phyloP scores from a whole-genome alignment of 2,329 filamentous ascomycete species.

The Ceratocystis alfenasii region DNA sequence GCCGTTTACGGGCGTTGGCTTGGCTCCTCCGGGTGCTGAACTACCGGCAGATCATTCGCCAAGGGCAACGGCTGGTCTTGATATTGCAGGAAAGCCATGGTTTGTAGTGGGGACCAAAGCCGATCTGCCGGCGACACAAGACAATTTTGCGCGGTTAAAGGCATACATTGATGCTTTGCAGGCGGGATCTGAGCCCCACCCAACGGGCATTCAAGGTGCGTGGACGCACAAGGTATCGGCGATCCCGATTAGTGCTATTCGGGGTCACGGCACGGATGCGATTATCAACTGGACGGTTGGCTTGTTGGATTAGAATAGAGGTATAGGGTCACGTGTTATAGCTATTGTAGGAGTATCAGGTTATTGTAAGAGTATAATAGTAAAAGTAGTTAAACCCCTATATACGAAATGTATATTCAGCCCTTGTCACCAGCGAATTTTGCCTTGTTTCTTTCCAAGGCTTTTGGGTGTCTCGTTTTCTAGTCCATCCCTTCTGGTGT shows the following conservation, averaged over 20 bases:
- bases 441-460: background rate
- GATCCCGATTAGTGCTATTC: slow-evolving; percentile 82
- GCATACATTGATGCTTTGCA: slow-evolving; percentile 58
- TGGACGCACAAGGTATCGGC: slow-evolving; percentile 53
- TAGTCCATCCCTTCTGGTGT: slow-evolving; percentile 28
- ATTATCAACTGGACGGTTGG: slow-evolving; percentile 63
- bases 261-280: slow-evolving; percentile 66
- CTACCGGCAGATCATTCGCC: slow-evolving; percentile 26
- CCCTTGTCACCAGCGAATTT: background rate
- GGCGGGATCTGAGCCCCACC: slow-evolving; percentile 53
- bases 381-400: slow-evolving; percentile 12
- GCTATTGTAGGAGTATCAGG: background rate
- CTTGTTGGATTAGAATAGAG: slow-evolving; percentile 43
- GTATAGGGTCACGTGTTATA: background rate
- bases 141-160: slow-evolving; percentile 60
- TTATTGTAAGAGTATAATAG: slow-evolving; percentile 8
- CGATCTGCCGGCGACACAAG: slow-evolving; percentile 65
- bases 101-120: slow-evolving; percentile 92
- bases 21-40: slow-evolving; percentile 21
- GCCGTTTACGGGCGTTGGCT: background rate
- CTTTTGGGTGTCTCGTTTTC: background rate
- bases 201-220: slow-evolving; percentile 49
- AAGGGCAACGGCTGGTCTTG: slow-evolving; percentile 36
- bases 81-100: slow-evolving; percentile 91
- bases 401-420: background rate